Conservation (phyloP, 176 grass and related monocot genomes). For the Secale cereale region DNA sequence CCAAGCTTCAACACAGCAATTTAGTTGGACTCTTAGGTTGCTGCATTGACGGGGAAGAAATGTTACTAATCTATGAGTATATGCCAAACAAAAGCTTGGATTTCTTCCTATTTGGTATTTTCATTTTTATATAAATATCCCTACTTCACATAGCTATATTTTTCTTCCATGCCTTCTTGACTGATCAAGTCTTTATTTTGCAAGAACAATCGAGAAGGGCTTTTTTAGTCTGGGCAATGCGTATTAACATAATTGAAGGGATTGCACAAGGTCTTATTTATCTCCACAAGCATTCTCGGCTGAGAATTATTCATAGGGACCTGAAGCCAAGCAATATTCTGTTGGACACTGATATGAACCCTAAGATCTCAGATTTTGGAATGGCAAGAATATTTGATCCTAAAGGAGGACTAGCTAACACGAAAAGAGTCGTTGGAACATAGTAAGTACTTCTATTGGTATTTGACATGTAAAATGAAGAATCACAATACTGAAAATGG, state of each 20-base stretch:
- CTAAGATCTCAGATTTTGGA: slow-evolving; percentile 68
- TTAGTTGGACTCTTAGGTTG: slow-evolving; percentile 47
- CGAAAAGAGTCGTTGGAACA: slow-evolving; percentile 50
- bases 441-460: slow-evolving; percentile 44
- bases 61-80: slow-evolving; percentile 48
- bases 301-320: slow-evolving; percentile 57
- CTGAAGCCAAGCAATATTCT: slow-evolving; percentile 68
- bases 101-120: slow-evolving; percentile 55
- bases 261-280: slow-evolving; percentile 63
- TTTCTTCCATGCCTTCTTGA: background rate
- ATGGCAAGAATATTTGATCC: slow-evolving; percentile 60
- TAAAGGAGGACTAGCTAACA: slow-evolving; percentile 49
- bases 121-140: background rate
- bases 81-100: slow-evolving; percentile 72
- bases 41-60: slow-evolving; percentile 53
- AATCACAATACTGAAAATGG: background rate
- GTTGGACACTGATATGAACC: slow-evolving; percentile 56
- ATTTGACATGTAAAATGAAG: background rate
- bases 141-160: background rate
- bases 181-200: background rate
- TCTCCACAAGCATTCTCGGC: slow-evolving; percentile 65
- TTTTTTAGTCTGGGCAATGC: slow-evolving; percentile 31
- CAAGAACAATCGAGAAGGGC: slow-evolving; percentile 39
- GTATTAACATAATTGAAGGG: slow-evolving; percentile 55
- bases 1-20: slow-evolving; percentile 59